Conservation (phyloP, 2,329 filamentous ascomycete genomes). For the Sporothrix dimorphospora region DNA sequence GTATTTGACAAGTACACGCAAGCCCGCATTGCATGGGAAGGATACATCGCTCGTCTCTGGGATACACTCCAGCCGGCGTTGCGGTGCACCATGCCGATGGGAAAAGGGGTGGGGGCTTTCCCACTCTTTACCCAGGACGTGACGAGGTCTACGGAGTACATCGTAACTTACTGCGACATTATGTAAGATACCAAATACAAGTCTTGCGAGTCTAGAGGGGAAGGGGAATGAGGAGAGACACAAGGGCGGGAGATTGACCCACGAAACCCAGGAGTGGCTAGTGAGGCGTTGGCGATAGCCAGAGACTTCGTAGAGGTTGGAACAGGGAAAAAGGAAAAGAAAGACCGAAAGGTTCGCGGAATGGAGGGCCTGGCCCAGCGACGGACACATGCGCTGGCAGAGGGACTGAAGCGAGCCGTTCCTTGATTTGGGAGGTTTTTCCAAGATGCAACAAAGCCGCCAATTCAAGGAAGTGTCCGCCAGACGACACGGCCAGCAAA, state of each 20-base stretch:
- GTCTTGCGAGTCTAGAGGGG: no score
- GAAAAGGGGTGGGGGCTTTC: neutral
- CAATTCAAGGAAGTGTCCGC: neutral
- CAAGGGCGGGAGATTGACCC: slow-evolving; percentile 20
- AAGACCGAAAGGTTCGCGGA: neutral
- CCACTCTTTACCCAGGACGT: neutral
- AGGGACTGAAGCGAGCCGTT: neutral
- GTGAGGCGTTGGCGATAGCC: neutral
- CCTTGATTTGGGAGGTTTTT: neutral
- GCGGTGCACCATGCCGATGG: slow-evolving; percentile 25
- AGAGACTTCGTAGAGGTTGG: neutral
- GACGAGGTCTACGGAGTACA: no score
- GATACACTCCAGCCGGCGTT: neutral
- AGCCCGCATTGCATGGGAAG: slow-evolving; percentile 8
- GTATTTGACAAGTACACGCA: neutral
- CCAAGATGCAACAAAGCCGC: neutral
- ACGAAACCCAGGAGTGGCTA: neutral
- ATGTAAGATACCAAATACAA: no score
- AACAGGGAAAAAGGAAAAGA: neutral
- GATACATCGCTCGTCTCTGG: neutral
- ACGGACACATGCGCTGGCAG: neutral
- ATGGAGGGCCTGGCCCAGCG: slow-evolving; percentile 4
- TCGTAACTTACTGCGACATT: no score
- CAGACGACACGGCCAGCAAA: neutral
- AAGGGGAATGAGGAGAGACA: neutral